Conservation (phyloP, 495 filamentous ascomycete species). For the Lophiotrema nucula region DNA sequence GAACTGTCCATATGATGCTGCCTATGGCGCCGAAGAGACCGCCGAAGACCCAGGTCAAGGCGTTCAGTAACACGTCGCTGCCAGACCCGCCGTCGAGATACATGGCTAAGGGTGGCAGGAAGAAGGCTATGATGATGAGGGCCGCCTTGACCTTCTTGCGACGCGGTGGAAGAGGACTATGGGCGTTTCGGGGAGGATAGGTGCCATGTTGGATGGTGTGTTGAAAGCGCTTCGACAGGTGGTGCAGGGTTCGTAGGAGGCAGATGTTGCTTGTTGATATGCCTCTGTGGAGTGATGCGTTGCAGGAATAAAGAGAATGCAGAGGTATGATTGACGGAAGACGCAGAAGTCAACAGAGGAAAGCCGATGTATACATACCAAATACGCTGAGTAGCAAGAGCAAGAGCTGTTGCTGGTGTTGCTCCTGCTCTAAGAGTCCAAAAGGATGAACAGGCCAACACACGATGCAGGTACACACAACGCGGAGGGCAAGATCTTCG, state of each 20-base stretch:
- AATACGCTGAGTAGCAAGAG: neutral
- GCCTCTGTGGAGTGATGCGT: no score
- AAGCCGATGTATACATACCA: neutral
- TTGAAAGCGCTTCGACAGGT: no score
- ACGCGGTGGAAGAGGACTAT: constrained; percentile 8
- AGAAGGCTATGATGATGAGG: constrained; percentile 6
- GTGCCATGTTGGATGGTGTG: no score
- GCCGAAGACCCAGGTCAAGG: no score
- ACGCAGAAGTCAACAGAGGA: neutral
- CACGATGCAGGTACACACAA: neutral
- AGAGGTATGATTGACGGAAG: neutral
- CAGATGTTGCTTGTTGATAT: no score
- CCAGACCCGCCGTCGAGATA: constrained; percentile 15
- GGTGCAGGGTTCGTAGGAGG: neutral
- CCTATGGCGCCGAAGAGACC: no score
- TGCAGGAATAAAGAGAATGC: neutral
- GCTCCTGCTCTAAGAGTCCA: neutral
- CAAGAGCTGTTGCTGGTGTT: neutral
- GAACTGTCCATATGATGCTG: no score
- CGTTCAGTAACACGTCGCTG: no score
- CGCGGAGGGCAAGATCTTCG: neutral
- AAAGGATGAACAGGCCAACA: neutral
- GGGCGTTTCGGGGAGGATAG: no score
- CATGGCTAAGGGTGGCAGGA: constrained; percentile 4
- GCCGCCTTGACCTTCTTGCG: neutral